These are phyloP conservation scores for Fusarium sp. DNA, from an alignment of 2,329 filamentous ascomycete genomes.

Conservation along the genomic window DNA sequence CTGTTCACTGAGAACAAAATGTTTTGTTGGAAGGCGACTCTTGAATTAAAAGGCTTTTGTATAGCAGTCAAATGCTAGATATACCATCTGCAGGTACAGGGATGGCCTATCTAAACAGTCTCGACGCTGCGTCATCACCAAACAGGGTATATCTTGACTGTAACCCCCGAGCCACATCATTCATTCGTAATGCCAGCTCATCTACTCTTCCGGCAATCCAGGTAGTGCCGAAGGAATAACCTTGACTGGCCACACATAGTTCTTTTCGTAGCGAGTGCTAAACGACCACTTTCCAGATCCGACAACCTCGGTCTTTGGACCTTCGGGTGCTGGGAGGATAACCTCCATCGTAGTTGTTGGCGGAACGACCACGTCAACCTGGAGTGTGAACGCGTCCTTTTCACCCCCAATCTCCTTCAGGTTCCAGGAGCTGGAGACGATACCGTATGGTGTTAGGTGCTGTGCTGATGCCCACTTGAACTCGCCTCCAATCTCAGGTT, in stretches of 20 bases:
- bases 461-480: slow-evolving; percentile 35
- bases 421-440: slow-evolving; percentile 33
- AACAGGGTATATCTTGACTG: not conserved
- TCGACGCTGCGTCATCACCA: not conserved
- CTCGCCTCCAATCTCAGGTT: slow-evolving; percentile 31
- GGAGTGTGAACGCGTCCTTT: not conserved
- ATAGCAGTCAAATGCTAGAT: not conserved
- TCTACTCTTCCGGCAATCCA: not conserved
- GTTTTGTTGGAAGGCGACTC: not conserved
- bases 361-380: slow-evolving; percentile 30
- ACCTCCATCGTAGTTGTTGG: slow-evolving; percentile 37
- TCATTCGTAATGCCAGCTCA: not conserved
- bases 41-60: not conserved
- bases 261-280: not conserved
- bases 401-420: slow-evolving; percentile 18
- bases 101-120: not conserved
- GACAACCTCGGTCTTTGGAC: slow-evolving; percentile 20
- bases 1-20: not conserved
- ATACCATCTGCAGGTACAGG: not conserved
- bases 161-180: not conserved
- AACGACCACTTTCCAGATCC: slow-evolving; percentile 36
- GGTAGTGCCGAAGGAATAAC: not conserved
- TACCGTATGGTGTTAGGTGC: slow-evolving; percentile 40
- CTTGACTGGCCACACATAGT: slow-evolving; percentile 20
- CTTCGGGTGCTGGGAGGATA: slow-evolving; percentile 18